Base-by-base conservation (phyloP, 1,284 basidiomycete genomes). In the Vanrija humicola region DNA sequence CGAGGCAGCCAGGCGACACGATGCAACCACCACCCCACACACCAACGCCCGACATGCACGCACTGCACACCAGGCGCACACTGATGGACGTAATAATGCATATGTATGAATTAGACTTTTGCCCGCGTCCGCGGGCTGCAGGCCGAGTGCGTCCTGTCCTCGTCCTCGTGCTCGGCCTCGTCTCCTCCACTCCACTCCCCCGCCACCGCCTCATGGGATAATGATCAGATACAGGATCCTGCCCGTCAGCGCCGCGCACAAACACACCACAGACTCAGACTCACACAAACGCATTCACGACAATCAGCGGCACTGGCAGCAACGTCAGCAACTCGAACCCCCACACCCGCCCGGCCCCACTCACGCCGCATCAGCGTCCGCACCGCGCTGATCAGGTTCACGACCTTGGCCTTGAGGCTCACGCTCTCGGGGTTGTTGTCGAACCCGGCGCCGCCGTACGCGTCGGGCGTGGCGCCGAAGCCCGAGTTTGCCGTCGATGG, bases 351-450 rank as follows among this genome's bases (percentile, higher is more conserved):
- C 34, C 28, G 26, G 9, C 9, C 16, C n/a, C 48, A 81, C 85
- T 77, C 74, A 98, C 94, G 91, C 75, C 95, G 84, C 87, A 98
- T 88, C 61, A 98, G 80, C 52, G 92, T 97, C 75, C 94, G 81
- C 55, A 97, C 92, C 26, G 94, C 94, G 63, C 87, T 84, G 62
- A 97, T 97, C 65, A 98, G 82, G 76, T 92, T 90, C 72, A 98
- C 86, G 48, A 96, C 75, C 68, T 90, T 85, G 54, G 84, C 84
- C 79, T 97, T 97, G 62, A 98, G 79, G 40, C 87, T 82, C 56
- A 83, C 77, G 28, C 90, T 89, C 16, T 72, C 69, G 18, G 40
- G 34, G 34, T 19, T 34, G 78, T 19, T 34, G 78, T 82, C 57
- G 29, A 56, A 62, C 72, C 79, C 52, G 34, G 2, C 5, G 68